Percentiles rank a stretch among this genome's conserved stretches.
phyloP scores from a whole-genome alignment of 441 rosid genomes.

The Populus hybrid region DNA sequence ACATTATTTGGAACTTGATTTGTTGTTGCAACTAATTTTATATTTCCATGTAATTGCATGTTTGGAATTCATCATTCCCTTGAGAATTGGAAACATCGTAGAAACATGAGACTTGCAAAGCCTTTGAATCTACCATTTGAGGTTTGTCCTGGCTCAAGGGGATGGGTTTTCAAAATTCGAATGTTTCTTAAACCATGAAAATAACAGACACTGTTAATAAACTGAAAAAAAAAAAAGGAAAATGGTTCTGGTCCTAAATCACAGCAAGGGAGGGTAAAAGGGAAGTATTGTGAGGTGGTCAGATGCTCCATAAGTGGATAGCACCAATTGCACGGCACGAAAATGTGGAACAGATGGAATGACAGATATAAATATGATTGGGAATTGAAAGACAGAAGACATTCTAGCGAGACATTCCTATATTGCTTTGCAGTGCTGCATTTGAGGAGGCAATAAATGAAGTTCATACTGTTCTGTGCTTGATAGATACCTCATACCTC shows the following conservation, averaged over 20 bases:
- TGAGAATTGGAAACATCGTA: constrained; percentile 1
- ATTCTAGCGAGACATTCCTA: neutral
- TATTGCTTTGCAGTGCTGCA: neutral
- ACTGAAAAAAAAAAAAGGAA: neutral
- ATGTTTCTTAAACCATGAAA: neutral
- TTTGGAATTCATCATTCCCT: neutral
- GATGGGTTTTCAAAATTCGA: neutral
- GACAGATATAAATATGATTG: neutral
- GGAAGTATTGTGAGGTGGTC: neutral
- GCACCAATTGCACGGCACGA: neutral
- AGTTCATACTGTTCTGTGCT: neutral
- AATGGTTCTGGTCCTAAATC: neutral
- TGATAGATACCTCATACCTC: neutral
- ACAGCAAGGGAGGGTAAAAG: neutral
- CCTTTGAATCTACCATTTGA: neutral
- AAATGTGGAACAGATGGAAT: neutral
- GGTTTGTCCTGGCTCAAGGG: neutral
- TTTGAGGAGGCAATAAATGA: neutral
- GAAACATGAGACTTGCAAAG: neutral
- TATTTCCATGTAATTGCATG: constrained; percentile 7
- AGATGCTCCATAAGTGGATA: neutral
- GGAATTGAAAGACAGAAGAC: neutral
- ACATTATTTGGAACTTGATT: constrained; percentile 6
- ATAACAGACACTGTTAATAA: neutral
- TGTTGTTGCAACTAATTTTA: constrained; percentile 18